Evolutionary conservation across 495 filamentous ascomycete genomes (phyloP).

Genomic region (Penicillium angulare): DNA sequence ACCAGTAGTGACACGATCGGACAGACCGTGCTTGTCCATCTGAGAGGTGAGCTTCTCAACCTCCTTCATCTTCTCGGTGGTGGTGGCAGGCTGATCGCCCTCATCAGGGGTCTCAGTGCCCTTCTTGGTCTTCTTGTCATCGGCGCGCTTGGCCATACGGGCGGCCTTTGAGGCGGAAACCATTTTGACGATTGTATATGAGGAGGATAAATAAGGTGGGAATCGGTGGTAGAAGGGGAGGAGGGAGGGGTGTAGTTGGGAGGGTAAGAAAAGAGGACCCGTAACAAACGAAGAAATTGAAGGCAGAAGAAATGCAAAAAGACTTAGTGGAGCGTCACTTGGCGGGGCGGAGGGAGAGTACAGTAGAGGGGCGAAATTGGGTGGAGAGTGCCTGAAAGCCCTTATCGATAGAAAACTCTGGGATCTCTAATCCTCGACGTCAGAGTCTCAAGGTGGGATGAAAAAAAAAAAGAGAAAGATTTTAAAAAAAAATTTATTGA

Average conservation of each 20-base stretch:
- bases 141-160: slow-evolving; percentile 91
- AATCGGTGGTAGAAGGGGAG: slow-evolving; percentile 1
- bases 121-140: slow-evolving; percentile 69
- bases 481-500: background rate
- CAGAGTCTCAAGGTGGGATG: slow-evolving; percentile 2
- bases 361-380: slow-evolving; percentile 39
- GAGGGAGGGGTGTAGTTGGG: slow-evolving; percentile 9
- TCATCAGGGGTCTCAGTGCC: slow-evolving; percentile 63
- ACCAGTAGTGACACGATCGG: slow-evolving; percentile 97
- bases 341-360: slow-evolving; percentile 38
- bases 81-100: slow-evolving; percentile 69
- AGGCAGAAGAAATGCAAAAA: slow-evolving; percentile 39
- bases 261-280: slow-evolving; percentile 14
- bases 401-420: slow-evolving; percentile 44
- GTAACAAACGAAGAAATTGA: slow-evolving; percentile 29
- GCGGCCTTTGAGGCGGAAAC: slow-evolving; percentile 98
- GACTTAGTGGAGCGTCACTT: slow-evolving; percentile 39
- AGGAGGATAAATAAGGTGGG: background rate
- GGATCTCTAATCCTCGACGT: slow-evolving; percentile 15
- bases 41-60: slow-evolving; percentile 81
- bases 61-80: slow-evolving; percentile 68
- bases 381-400: slow-evolving; percentile 32
- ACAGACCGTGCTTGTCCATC: slow-evolving; percentile 93
- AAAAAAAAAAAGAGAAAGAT: slow-evolving; percentile 3
- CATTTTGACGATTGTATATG: slow-evolving; percentile 33